Base-by-base conservation (phyloP, 805 yeast species). In the Metschnikowia koreensis region DNA sequence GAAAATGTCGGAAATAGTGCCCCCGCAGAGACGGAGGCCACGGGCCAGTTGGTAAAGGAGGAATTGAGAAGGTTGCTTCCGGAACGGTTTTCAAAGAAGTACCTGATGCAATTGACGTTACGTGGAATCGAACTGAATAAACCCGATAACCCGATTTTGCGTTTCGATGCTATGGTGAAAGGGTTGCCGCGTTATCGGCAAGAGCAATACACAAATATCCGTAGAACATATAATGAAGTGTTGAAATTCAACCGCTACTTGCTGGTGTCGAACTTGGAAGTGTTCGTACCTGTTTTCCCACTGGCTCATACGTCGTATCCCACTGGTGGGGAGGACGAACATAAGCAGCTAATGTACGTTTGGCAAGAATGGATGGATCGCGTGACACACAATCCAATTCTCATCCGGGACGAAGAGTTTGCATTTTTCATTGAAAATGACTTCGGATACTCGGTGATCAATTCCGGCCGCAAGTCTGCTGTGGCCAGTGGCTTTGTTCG, bases 271-370 rank as follows among this genome's bases (percentile, higher is more conserved):
- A 87, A 91, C 62, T 85, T 93, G 33, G 98, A 94, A 66, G 92
- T 94, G 50, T 91, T 93, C 69, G 91, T 94, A 4, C 97, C 98
- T 0, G 84, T 96, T 6, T 74, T 94, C 40, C 97, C 98, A 0
- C 72, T 76, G 17, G 75, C 94, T 1, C 78, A 75, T 7, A 87
- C 96, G 1, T 79, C 91, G 16, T 92, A 84, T 63, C 96, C 96
- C 27, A 74, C 83, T n/a, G 88, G 88, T 48, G 88, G 92, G 42
- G 87, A 87, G 29, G 97, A 93, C 56, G 96, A 89, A 62, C 77
- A 76, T 46, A 73, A 74, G 48, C 81, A 82, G 50, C 74, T 89
- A 39, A 70, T 77, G 44, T 59, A 60, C 13, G 79, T 80, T 44
- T 78, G 92, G 70, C 98, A 93, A 67, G 81, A 76, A 55, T 94